Base-by-base conservation (phyloP, 345 rosid species). In the Pistacia vera region DNA sequence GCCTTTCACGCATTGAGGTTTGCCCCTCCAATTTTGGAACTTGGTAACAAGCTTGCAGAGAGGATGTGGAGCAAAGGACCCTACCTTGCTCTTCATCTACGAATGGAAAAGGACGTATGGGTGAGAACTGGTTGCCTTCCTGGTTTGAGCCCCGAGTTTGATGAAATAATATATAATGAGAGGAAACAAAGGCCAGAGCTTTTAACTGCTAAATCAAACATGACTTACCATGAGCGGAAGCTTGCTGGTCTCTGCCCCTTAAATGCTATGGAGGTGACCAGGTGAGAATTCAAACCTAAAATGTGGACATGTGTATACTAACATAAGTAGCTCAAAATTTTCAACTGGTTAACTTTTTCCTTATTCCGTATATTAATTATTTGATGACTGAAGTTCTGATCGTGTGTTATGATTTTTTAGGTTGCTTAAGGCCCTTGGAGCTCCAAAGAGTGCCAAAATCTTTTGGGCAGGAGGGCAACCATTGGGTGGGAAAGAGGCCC, bases 401-500 rank as follows among this genome's bases (percentile, higher is more conserved):
- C 63, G 35, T 57, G 36, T 58, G n/a, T 62, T 30, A 7, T 69
- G 17, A 70, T 28, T 2, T 41, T 70, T 78, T 67, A 96, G 99
- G 90, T 83, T 96, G 89, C 97, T 96, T 75, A 96, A 85, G 86
- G 99, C 97, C 52, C 91, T 96, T 25, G 95, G 90, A 83, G 98
- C 98, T 77, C 90, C 94, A 7, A 87, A 75, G 79, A 83, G 73
- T 81, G 86, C 93, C 0, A 88, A 84, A 72, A 91, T 92, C 79
- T 96, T 87, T 72, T 92, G 98, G 99, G 99, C 99, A 0, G 99
- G 98, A 83, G 98, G 99, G 59, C 80, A 90, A 66, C 98, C 99
- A 0, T 83, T 96, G 30, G 98, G 97, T 1, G 97, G 97, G 33
- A 83, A 88, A 72, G 92, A 91, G 75, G 97, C 97, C 55, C 77